phyloP scores from a whole-genome alignment of 495 filamentous ascomycete genomes.

The Aspergillus campestris region DNA sequence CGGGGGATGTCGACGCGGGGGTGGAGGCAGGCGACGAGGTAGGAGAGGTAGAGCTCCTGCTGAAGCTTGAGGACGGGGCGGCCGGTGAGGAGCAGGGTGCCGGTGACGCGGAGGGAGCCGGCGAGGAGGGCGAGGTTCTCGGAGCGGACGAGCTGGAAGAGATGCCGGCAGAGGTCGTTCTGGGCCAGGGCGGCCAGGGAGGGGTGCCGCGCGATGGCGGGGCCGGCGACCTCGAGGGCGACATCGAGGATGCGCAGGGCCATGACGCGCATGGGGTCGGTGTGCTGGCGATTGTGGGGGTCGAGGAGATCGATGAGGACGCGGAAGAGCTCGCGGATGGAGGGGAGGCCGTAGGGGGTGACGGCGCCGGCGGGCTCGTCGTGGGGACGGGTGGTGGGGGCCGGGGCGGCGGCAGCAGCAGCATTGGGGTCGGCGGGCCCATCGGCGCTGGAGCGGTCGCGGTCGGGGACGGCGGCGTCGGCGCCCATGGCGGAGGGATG shows the following conservation, averaged over 20 bases:
- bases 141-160: conserved; percentile 94
- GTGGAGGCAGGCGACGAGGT: conserved; percentile 88
- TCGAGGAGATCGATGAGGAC: conserved; percentile 93
- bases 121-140: conserved; percentile 92
- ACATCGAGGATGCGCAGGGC: conserved; percentile 96
- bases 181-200: conserved; percentile 81
- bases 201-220: conserved; percentile 90
- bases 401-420: conserved; percentile 38
- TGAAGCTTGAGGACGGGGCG: conserved; percentile 90
- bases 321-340: conserved; percentile 86
- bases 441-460: conserved; percentile 28
- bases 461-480: conserved; percentile 29
- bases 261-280: conserved; percentile 94
- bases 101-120: conserved; percentile 82
- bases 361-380: conserved; percentile 44
- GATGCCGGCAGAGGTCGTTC: conserved; percentile 85
- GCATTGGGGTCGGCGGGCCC: conserved; percentile 32
- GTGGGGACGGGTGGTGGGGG: conserved; percentile 31
- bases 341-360: conserved; percentile 85
- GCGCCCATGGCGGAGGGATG: conserved; percentile 36
- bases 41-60: conserved; percentile 93
- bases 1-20: conserved; percentile 85
- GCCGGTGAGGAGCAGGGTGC: conserved; percentile 85
- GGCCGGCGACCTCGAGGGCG: conserved; percentile 90
- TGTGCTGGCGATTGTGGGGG: conserved; percentile 84